Percentiles rank a stretch among this genome's conserved stretches.
These are phyloP conservation scores for Solanum clarkiae DNA, from an alignment of 257 asterid genomes.

Conservation along the genomic window DNA sequence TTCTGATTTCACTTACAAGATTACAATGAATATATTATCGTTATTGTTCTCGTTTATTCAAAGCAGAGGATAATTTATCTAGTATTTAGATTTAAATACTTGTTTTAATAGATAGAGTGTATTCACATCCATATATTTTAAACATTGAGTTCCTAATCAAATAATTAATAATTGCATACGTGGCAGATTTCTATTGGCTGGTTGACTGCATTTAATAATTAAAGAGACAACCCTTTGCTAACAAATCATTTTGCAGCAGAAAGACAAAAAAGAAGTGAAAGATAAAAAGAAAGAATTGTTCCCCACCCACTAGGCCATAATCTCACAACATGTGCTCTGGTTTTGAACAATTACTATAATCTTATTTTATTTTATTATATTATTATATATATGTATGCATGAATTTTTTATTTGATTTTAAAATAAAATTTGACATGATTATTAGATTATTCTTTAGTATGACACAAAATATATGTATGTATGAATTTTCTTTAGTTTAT, in stretches of 20 bases:
- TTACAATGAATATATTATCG: too few species aligned
- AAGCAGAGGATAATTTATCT: too few species aligned
- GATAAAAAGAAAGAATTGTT: neutral
- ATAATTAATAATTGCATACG: neutral
- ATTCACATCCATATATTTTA: too few species aligned
- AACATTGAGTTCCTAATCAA: neutral
- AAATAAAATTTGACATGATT: neutral
- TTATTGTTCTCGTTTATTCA: too few species aligned
- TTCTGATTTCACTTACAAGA: neutral
- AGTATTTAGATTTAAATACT: too few species aligned
- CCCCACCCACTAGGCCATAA: neutral
- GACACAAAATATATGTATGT: too few species aligned
- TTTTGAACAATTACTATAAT: neutral
- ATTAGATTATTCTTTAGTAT: too few species aligned
- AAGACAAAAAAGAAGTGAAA: neutral
- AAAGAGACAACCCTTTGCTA: neutral
- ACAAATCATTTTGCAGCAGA: neutral
- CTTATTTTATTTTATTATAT: neutral
- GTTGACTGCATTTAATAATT: neutral
- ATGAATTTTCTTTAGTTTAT: too few species aligned
- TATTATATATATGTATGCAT: neutral
- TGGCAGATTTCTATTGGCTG: neutral
- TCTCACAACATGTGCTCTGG: neutral
- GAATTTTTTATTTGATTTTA: neutral
- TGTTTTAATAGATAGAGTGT: too few species aligned